Evolutionary conservation across 495 filamentous ascomycete species (phyloP), one percentile per base, ranked within the genome.

Genomic region (Neurospora discreta): DNA sequence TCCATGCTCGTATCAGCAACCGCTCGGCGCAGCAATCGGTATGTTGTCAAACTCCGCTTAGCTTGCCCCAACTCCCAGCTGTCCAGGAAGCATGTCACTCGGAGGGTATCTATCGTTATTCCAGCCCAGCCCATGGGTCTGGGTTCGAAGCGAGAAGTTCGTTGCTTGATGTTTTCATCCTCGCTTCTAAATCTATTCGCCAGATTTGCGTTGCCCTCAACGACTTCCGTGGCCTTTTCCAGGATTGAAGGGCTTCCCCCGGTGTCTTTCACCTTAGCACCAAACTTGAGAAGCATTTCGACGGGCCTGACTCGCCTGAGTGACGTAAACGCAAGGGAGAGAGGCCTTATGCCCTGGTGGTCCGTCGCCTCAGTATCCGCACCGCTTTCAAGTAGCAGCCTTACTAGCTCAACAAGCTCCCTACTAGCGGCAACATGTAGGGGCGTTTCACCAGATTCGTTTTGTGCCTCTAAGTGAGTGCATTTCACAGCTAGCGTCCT

Each of bases 21-120:
- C 18, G 42, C 18, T 43, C 18, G 18, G 42, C 18, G 42, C 7
- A 43, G 42, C 23, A 23, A 5, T 52, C 5, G n/a, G 44, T 52
- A 4, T 9, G 9, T 46, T 13, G 8, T 10, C n/a, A 46, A 23
- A 5, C 3, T 23, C 11, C n/a, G 1, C 43, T 46, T 23, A 23
- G 20, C 44, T 23, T 0, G 9, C 0, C 13, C 1, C 1, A 1
- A 2, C 0, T 3, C 0, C 38, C 38, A 39, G 9, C 8, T 0
- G 9, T 11, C 0, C 11, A 10, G 6, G 3, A 6, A 1, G 40
- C 4, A 1, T 41, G 0, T 2, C 5, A 42, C 18, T 3, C 9
- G 0, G 16, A 3, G 16, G 0, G 0, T 43, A 16, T 43, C 41
- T 8, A 0, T 6, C 40, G 7, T 46, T 0, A 23, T 3, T 52